Conservation (phyloP, 2,329 filamentous ascomycete species). For the Colletotrichum brevisporum region DNA sequence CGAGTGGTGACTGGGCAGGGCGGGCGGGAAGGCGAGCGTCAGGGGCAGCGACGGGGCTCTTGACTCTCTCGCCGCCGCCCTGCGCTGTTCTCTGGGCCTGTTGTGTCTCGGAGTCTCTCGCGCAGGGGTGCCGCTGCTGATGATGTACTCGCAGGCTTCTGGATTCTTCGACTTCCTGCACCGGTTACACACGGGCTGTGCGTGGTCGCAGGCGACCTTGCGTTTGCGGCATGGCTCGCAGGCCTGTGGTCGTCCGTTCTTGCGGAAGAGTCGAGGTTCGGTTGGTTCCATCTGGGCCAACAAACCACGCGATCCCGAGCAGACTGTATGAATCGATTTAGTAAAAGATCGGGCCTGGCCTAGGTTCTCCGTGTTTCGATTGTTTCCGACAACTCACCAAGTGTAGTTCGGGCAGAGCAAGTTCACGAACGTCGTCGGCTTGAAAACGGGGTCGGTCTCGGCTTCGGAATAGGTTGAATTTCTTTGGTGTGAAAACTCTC, state of each 20-base stretch:
- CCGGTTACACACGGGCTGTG: conserved; percentile 55
- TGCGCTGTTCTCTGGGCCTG: conserved; percentile 19
- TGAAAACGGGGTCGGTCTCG: conserved; percentile 11
- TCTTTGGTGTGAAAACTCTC: neutral
- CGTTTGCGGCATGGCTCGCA: conserved; percentile 57
- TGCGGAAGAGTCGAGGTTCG: conserved; percentile 30
- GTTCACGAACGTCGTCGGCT: neutral
- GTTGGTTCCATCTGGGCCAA: conserved; percentile 19
- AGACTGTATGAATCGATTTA: neutral
- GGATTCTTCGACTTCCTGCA: conserved; percentile 53
- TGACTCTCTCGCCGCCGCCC: conserved; percentile 6
- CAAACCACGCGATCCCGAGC: neutral
- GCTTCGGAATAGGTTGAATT: neutral
- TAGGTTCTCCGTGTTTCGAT: neutral
- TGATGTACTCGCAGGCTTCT: conserved; percentile 54
- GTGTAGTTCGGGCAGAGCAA: neutral
- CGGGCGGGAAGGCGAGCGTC: neutral
- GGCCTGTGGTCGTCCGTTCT: conserved; percentile 40
- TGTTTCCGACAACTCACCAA: neutral
- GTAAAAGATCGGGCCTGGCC: neutral
- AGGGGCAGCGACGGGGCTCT: conserved; percentile 16
- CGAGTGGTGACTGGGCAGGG: neutral
- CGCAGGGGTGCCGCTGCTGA: conserved; percentile 33
- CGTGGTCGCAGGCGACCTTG: conserved; percentile 61
- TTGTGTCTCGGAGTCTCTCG: conserved; percentile 9